These are phyloP conservation scores for Luzula sylvatica DNA, from an alignment of 176 grass and related monocot genomes.

Conservation along the genomic window DNA sequence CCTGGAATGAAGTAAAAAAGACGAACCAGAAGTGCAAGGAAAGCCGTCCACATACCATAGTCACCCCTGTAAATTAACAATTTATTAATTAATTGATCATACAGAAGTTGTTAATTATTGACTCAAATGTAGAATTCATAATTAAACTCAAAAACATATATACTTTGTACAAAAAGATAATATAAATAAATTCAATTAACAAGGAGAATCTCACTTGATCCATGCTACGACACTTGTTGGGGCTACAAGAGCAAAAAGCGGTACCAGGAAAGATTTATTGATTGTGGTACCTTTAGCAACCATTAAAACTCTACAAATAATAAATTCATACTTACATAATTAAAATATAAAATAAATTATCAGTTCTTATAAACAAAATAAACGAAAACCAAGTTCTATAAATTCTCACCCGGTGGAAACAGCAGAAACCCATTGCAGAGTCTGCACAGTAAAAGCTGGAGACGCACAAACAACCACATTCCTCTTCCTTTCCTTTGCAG, in stretches of 20 bases:
- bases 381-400: not conserved
- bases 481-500: conserved; percentile 1
- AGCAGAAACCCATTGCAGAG: conserved; percentile 74
- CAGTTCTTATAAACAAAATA: not conserved
- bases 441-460: conserved; percentile 28
- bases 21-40: conserved; percentile 69
- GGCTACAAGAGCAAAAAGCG: conserved; percentile 76
- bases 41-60: conserved; percentile 84
- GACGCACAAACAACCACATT: conserved; percentile 36
- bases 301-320: conserved; percentile 61
- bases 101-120: not conserved
- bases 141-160: conserved; percentile 6
- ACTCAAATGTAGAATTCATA: not conserved
- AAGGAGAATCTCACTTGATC: conserved; percentile 74
- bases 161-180: conserved; percentile 2
- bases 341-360: not conserved
- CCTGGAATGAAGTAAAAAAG: conserved; percentile 87
- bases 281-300: conserved; percentile 79
- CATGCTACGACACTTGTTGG: conserved; percentile 62
- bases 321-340: conserved; percentile 3
- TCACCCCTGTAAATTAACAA: conserved; percentile 52
- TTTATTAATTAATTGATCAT: not conserved
- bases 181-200: not conserved
- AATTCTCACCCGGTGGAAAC: conserved; percentile 55
- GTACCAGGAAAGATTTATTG: conserved; percentile 88